phyloP scores from a whole-genome alignment of 805 yeast genomes.

The Ogataea saltuana region DNA sequence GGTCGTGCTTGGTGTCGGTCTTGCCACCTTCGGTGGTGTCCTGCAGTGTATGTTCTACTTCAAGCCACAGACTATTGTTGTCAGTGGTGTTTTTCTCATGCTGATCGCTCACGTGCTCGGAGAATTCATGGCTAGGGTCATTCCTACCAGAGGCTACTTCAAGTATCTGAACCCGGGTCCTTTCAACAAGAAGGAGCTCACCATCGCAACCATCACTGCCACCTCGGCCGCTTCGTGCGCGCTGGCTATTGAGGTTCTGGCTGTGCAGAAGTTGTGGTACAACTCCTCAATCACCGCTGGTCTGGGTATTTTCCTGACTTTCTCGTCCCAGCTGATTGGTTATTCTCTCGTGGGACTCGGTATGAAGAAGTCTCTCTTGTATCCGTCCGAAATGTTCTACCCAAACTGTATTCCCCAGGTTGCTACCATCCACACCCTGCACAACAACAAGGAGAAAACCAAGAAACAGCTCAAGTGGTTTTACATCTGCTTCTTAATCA shows the following conservation, averaged over 20 bases:
- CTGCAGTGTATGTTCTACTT: slow-evolving; percentile 38
- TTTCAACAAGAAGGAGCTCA: slow-evolving; percentile 47
- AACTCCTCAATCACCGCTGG: slow-evolving; percentile 27
- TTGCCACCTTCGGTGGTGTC: slow-evolving; percentile 38
- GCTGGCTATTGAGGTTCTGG: slow-evolving; percentile 35
- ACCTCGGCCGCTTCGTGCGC: slow-evolving; percentile 35
- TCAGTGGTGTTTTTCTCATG: slow-evolving; percentile 36
- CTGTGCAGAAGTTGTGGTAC: slow-evolving; percentile 38
- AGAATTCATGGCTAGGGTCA: slow-evolving; percentile 29
- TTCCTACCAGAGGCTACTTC: slow-evolving; percentile 30
- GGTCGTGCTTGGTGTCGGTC: slow-evolving; percentile 34
- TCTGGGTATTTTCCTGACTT: slow-evolving; percentile 34
- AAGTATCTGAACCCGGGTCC: slow-evolving; percentile 44
- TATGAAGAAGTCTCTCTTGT: slow-evolving; percentile 28
- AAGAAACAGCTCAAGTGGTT: slow-evolving; percentile 28
- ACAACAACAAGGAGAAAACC: slow-evolving; percentile 25
- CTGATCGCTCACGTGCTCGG: slow-evolving; percentile 36
- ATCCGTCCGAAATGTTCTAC: slow-evolving; percentile 36
- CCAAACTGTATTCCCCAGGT: slow-evolving; percentile 42
- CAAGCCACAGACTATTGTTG: slow-evolving; percentile 38
- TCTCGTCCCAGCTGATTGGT: slow-evolving; percentile 35
- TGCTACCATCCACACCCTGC: slow-evolving; percentile 28
- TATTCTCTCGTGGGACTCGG: slow-evolving; percentile 34
- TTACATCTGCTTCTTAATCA: slow-evolving; percentile 25
- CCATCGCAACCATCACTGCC: slow-evolving; percentile 40